Evolutionary conservation across 306 rosid genomes (phyloP).

Genomic region (Vigna radiata): DNA sequence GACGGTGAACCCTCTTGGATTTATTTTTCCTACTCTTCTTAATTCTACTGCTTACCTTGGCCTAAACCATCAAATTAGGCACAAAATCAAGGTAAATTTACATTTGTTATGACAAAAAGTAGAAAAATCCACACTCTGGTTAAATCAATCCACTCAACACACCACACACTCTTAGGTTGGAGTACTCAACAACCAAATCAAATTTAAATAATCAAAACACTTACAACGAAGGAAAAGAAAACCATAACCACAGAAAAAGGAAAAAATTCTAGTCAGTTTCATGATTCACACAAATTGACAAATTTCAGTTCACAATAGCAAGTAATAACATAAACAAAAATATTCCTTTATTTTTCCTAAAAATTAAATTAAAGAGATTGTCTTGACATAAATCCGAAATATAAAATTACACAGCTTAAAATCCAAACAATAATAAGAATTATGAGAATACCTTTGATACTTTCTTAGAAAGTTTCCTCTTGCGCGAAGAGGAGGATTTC

Average conservation of each 20-base stretch:
- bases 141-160: constrained; percentile 18
- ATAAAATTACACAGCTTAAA: constrained; percentile 34
- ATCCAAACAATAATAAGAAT: neutral
- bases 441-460: constrained; percentile 65
- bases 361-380: neutral
- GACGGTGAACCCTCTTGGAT: constrained; percentile 72
- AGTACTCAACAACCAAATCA: constrained; percentile 30
- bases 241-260: neutral
- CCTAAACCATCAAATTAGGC: constrained; percentile 53
- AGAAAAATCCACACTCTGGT: constrained; percentile 18
- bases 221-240: constrained; percentile 7
- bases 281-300: constrained; percentile 16
- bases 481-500: constrained; percentile 68
- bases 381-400: constrained; percentile 16
- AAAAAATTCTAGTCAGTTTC: neutral
- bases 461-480: constrained; percentile 66
- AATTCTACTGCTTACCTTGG: constrained; percentile 53
- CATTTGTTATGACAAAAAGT: constrained; percentile 11
- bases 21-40: constrained; percentile 57
- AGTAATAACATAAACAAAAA: neutral
- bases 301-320: constrained; percentile 11
- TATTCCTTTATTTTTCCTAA: neutral
- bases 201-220: neutral
- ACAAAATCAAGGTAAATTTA: constrained; percentile 11
- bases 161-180: neutral